phyloP scores from a whole-genome alignment of 2,329 filamentous ascomycete genomes.

The Beauveria scarabaeidicola region DNA sequence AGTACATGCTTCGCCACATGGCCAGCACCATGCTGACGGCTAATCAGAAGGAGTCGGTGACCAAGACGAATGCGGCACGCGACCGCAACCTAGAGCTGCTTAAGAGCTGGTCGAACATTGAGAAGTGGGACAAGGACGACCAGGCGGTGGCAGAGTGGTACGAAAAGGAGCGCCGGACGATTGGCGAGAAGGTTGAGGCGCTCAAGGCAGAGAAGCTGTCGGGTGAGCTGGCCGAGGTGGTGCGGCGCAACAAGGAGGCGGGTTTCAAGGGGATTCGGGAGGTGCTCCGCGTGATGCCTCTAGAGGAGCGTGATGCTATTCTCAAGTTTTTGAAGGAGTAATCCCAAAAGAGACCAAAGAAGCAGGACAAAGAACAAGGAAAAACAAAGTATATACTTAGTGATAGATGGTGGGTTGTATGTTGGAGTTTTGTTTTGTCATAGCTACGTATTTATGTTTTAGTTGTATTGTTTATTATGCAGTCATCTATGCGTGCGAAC shows the following conservation, averaged over 20 bases:
- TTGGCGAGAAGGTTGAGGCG: slow-evolving; percentile 75
- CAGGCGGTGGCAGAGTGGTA: slow-evolving; percentile 87
- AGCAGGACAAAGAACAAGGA: neutral
- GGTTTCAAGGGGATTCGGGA: slow-evolving; percentile 80
- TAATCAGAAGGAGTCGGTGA: slow-evolving; percentile 23
- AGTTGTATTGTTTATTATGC: neutral
- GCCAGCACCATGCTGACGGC: slow-evolving; percentile 31
- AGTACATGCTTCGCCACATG: slow-evolving; percentile 93
- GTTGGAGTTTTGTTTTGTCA: neutral
- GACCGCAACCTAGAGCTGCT: slow-evolving; percentile 64
- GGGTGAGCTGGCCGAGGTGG: slow-evolving; percentile 35
- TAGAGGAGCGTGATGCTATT: slow-evolving; percentile 78
- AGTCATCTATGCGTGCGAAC: slow-evolving; percentile 15
- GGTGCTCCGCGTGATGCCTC: slow-evolving; percentile 76
- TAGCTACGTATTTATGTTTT: slow-evolving; percentile 4
- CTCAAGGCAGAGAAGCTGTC: slow-evolving; percentile 66
- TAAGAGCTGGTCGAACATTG: slow-evolving; percentile 72
- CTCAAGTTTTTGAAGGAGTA: slow-evolving; percentile 50
- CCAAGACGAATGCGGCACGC: slow-evolving; percentile 46
- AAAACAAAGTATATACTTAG: neutral
- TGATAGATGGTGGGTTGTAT: slow-evolving; percentile 4
- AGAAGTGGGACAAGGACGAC: slow-evolving; percentile 71
- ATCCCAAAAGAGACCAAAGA: neutral
- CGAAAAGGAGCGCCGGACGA: slow-evolving; percentile 80
- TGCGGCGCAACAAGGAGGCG: slow-evolving; percentile 49